Evolutionary conservation across 2,329 filamentous ascomycete species (phyloP).

Genomic region (Xylariaceae sp.): DNA sequence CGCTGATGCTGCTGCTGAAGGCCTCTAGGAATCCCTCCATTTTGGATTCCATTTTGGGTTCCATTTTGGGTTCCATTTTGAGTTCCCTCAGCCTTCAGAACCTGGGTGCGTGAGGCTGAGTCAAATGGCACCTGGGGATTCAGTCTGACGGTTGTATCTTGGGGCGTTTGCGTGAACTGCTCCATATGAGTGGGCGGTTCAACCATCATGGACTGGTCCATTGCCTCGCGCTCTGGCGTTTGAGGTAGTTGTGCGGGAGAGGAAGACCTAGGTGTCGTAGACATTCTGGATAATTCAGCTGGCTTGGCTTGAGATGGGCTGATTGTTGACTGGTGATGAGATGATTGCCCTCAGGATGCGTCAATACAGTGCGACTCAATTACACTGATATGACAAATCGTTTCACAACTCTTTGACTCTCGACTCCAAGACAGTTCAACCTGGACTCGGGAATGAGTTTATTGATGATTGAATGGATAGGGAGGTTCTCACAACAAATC

Average conservation of each 20-base stretch:
- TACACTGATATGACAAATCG: neutral
- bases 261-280: constrained; percentile 36
- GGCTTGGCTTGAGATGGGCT: neutral
- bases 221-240: constrained; percentile 30
- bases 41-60: constrained; percentile 20
- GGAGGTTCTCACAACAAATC: no score
- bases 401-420: neutral
- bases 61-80: constrained; percentile 26
- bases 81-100: constrained; percentile 22
- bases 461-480: constrained; percentile 2
- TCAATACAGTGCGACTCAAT: constrained; percentile 7
- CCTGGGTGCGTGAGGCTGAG: constrained; percentile 33
- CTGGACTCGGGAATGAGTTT: constrained; percentile 12
- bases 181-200: constrained; percentile 38
- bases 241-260: constrained; percentile 33
- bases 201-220: constrained; percentile 43
- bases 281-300: constrained; percentile 25
- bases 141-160: constrained; percentile 36
- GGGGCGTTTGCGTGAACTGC: constrained; percentile 25
- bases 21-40: constrained; percentile 23
- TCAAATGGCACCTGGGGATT: constrained; percentile 25
- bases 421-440: neutral
- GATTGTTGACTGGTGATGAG: neutral
- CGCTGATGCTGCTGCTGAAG: constrained; percentile 37
- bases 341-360: neutral